Evolutionary conservation across 164 flowering plant genomes (phyloP).

Genomic region (Nelumbo lutea): DNA sequence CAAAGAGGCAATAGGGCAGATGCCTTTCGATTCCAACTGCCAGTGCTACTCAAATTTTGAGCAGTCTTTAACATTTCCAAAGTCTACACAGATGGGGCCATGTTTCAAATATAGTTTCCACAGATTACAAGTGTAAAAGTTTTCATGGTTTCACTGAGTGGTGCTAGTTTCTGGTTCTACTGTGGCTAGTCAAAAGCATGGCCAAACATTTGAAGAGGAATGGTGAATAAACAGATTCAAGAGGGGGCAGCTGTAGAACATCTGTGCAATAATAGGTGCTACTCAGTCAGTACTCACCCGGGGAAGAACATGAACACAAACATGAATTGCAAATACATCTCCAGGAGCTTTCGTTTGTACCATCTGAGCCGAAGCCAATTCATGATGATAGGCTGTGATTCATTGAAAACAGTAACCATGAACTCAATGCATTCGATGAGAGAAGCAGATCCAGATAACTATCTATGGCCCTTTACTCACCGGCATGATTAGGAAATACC

Average conservation of each 20-base stretch:
- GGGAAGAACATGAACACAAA: conserved; percentile 86
- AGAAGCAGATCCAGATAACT: neutral
- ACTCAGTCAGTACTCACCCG: conserved; percentile 42
- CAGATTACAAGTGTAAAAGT: too few relatives aligned
- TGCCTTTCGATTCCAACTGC: neutral
- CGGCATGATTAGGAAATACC: conserved; percentile 64
- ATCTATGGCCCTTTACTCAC: conserved; percentile 33
- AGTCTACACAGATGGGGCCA: too few relatives aligned
- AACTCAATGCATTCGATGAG: neutral
- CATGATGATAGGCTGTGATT: conserved; percentile 74
- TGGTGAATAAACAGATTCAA: too few relatives aligned
- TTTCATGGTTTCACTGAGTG: too few relatives aligned
- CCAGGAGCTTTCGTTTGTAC: conserved; percentile 65
- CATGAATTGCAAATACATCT: conserved; percentile 90
- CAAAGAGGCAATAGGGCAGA: neutral
- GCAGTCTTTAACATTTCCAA: too few relatives aligned
- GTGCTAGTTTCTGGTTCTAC: too few relatives aligned
- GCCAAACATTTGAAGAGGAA: too few relatives aligned
- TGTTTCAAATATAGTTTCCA: too few relatives aligned
- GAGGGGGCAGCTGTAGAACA: neutral
- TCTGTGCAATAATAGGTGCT: neutral
- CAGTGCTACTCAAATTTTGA: neutral
- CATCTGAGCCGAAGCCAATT: conserved; percentile 85
- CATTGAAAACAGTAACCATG: neutral
- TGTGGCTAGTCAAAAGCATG: too few relatives aligned